A percentile compares a stretch with the other conserved stretches of the same genome.
Evolutionary conservation across 2,329 filamentous ascomycete genomes (phyloP).

Genomic region (Epichloe festucae): DNA sequence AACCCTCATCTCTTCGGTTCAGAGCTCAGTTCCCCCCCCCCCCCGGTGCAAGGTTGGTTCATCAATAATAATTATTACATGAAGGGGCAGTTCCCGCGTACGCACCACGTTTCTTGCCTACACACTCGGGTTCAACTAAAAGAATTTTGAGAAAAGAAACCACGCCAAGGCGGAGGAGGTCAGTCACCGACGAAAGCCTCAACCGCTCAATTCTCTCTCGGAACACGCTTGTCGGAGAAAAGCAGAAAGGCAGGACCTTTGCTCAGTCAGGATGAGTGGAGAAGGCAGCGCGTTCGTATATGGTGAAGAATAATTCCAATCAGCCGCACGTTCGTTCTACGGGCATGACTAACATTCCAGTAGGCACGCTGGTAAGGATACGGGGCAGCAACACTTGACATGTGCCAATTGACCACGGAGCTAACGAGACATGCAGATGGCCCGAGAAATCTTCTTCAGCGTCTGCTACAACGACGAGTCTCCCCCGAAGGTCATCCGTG

Average conservation of each 20-base stretch:
- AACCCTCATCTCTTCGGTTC: too few relatives aligned
- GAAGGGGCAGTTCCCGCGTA: too few relatives aligned
- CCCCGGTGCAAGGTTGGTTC: too few relatives aligned
- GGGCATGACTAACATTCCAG: slow-evolving; percentile 3
- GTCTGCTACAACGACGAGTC: slow-evolving; percentile 56
- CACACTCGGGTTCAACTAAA: too few relatives aligned
- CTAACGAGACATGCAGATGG: slow-evolving; percentile 44
- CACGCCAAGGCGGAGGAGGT: too few relatives aligned
- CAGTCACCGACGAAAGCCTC: too few relatives aligned
- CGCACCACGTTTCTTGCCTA: too few relatives aligned
- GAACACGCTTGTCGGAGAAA: too few relatives aligned
- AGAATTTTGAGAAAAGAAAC: too few relatives aligned
- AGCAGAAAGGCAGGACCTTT: neutral
- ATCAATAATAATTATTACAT: too few relatives aligned
- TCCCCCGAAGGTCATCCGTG: slow-evolving; percentile 33
- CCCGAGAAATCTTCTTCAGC: slow-evolving; percentile 71
- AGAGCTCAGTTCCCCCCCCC: too few relatives aligned
- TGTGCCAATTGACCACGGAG: slow-evolving; percentile 3
- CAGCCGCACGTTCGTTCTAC: neutral
- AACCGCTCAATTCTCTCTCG: too few relatives aligned
- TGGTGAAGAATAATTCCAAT: slow-evolving; percentile 23
- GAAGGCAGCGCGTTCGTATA: slow-evolving; percentile 43
- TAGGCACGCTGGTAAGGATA: slow-evolving; percentile 24
- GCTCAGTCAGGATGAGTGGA: slow-evolving; percentile 24
- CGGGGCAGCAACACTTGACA: neutral